Evolutionary conservation across 2,329 filamentous ascomycete species (phyloP).

Genomic region (Calcarisporium arbuscula): DNA sequence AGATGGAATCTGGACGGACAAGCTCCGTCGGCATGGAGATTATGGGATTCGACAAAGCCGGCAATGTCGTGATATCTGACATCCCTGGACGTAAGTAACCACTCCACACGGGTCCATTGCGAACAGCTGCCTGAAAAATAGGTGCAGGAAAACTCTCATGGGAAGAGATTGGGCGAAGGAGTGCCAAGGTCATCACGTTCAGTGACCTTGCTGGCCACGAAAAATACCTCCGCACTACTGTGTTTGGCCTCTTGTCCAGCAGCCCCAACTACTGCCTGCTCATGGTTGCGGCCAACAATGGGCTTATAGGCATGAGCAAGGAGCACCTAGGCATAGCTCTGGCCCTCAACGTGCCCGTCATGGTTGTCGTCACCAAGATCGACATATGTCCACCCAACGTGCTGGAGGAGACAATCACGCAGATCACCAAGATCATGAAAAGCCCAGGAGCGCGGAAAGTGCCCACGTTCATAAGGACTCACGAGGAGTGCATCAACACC

Average conservation of each 20-base stretch:
- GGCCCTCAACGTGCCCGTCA: constrained; percentile 91
- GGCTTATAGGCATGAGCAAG: constrained; percentile 95
- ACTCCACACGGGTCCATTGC: not conserved
- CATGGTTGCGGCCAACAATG: constrained; percentile 98
- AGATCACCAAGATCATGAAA: constrained; percentile 88
- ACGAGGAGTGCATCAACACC: constrained; percentile 89
- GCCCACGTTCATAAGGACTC: constrained; percentile 87
- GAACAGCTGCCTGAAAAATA: constrained; percentile 11
- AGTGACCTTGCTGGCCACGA: constrained; percentile 95
- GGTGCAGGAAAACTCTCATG: constrained; percentile 63
- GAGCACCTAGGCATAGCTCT: constrained; percentile 94
- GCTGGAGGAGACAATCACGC: constrained; percentile 83
- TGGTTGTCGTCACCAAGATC: constrained; percentile 97
- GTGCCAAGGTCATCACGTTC: constrained; percentile 94
- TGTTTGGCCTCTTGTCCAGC: constrained; percentile 89
- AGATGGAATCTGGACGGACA: constrained; percentile 90
- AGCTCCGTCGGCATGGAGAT: constrained; percentile 99
- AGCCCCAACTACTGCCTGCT: constrained; percentile 96
- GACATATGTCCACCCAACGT: constrained; percentile 97
- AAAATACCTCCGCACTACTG: constrained; percentile 88
- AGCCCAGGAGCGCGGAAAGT: constrained; percentile 92
- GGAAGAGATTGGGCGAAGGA: constrained; percentile 95
- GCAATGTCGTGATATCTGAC: constrained; percentile 74
- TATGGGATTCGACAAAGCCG: constrained; percentile 88
- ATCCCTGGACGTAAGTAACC: constrained; percentile 70